Evolutionary conservation across 352 stramenopile species (phyloP).

Genomic region (Chloridella minuta): DNA sequence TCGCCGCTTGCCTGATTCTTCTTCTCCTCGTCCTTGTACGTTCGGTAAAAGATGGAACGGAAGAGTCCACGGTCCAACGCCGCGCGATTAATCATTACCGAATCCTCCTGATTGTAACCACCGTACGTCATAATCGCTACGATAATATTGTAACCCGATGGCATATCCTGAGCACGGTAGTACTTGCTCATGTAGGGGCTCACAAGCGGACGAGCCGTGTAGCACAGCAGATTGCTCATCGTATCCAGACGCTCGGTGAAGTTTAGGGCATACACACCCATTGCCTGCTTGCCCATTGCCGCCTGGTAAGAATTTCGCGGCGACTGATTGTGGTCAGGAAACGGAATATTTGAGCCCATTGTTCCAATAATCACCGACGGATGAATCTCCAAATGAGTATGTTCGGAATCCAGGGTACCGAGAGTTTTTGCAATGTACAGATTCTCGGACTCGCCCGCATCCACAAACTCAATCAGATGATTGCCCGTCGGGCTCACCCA

Average conservation of each 20-base stretch:
- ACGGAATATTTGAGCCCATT: no score
- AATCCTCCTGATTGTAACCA: constrained; percentile 99
- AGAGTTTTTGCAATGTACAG: no score
- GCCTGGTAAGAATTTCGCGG: constrained; percentile 30
- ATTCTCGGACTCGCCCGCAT: no score
- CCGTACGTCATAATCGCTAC: constrained; percentile 99
- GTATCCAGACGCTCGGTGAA: constrained; percentile 94
- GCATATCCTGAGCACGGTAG: constrained; percentile 86
- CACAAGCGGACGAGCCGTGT: constrained; percentile 98
- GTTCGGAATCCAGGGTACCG: no score
- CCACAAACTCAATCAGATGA: no score
- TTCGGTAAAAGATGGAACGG: constrained; percentile 90
- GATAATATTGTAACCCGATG: constrained; percentile 84
- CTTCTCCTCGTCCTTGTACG: constrained; percentile 40
- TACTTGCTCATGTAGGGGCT: constrained; percentile 88
- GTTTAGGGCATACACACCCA: constrained; percentile 92
- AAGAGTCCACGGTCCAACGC: constrained; percentile 96
- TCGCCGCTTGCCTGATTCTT: no score
- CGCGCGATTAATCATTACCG: constrained; percentile 91
- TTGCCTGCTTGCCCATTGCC: constrained; percentile 99
- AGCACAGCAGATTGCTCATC: constrained; percentile 91
- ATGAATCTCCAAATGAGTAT: no score
- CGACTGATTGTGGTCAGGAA: no score
- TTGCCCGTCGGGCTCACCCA: no score
- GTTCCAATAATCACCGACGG: no score